Conservation (phyloP, 2,329 filamentous ascomycete species). For the Bipolaris victoriae region DNA sequence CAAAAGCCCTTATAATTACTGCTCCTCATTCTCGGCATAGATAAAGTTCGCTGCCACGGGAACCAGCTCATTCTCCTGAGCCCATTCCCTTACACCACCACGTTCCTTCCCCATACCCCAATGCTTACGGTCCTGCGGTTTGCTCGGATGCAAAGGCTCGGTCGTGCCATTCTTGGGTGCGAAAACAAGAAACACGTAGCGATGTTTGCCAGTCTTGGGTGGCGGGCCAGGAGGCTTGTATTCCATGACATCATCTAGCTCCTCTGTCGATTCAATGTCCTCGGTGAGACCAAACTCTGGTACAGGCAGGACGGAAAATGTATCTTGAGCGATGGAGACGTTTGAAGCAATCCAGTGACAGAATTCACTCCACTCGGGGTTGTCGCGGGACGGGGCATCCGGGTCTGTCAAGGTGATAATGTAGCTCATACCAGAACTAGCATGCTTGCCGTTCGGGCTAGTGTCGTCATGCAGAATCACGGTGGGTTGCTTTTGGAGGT, state of each 20-base stretch:
- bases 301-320: conserved; percentile 35
- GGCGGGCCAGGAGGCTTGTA: conserved; percentile 64
- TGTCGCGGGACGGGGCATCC: conserved; percentile 60
- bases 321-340: conserved; percentile 35
- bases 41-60: conserved; percentile 57
- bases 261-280: conserved; percentile 9
- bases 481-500: conserved; percentile 51
- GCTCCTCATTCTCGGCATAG: conserved; percentile 57
- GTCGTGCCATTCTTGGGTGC: conserved; percentile 54
- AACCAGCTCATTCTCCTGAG: conserved; percentile 54
- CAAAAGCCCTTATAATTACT: conserved; percentile 37
- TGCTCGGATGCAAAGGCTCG: conserved; percentile 51
- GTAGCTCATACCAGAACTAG: conserved; percentile 48
- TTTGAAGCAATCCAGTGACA: conserved; percentile 61
- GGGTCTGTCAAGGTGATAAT: conserved; percentile 63
- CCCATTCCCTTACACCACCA: conserved; percentile 60
- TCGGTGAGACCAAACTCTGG: conserved; percentile 27
- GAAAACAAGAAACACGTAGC: conserved; percentile 63
- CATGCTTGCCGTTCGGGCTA: conserved; percentile 22
- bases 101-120: conserved; percentile 61
- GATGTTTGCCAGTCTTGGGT: conserved; percentile 61
- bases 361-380: conserved; percentile 64
- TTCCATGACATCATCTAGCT: conserved; percentile 51
- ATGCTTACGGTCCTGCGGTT: conserved; percentile 58
- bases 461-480: conserved; percentile 49